Evolutionary conservation across 2,329 filamentous ascomycete genomes (phyloP).

Genomic region (Xylariales sp.): DNA sequence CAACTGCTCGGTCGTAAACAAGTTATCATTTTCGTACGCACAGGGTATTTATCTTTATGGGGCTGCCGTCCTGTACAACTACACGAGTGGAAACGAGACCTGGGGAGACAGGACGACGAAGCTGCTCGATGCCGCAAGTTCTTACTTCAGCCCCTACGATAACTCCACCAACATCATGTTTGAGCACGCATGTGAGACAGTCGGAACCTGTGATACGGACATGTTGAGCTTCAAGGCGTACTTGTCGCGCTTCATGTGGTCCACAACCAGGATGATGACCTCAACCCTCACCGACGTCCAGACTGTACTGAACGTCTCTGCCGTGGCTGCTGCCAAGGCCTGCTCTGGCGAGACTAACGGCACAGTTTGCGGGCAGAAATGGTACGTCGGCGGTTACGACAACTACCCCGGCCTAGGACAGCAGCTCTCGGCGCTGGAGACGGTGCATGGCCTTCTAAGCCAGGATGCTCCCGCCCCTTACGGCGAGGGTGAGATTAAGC

Average conservation of each 20-base stretch:
- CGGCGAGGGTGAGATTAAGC: slow-evolving; percentile 41
- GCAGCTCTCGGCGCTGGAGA: slow-evolving; percentile 62
- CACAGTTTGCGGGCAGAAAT: slow-evolving; percentile 56
- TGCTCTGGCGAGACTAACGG: slow-evolving; percentile 53
- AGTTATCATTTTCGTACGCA: slow-evolving; percentile 60
- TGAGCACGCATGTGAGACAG: slow-evolving; percentile 61
- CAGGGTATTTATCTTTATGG: slow-evolving; percentile 63
- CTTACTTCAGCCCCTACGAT: slow-evolving; percentile 45
- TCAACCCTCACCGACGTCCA: slow-evolving; percentile 44
- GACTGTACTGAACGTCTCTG: slow-evolving; percentile 44
- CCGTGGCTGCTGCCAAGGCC: slow-evolving; percentile 48
- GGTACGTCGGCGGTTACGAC: slow-evolving; percentile 46
- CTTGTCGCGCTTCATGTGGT: slow-evolving; percentile 60
- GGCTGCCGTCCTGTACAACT: slow-evolving; percentile 59
- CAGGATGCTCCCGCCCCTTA: slow-evolving; percentile 39
- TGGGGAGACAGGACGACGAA: slow-evolving; percentile 51
- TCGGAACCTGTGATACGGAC: slow-evolving; percentile 54
- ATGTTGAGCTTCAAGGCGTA: slow-evolving; percentile 67
- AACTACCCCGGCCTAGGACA: slow-evolving; percentile 51
- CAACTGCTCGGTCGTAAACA: slow-evolving; percentile 50
- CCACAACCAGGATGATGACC: slow-evolving; percentile 52
- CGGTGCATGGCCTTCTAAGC: slow-evolving; percentile 55
- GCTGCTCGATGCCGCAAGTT: slow-evolving; percentile 45
- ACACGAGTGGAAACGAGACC: slow-evolving; percentile 42
- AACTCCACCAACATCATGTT: slow-evolving; percentile 58